These are phyloP conservation scores for Pyrenophora graminea DNA, from an alignment of 2,329 filamentous ascomycete genomes.

Conservation along the genomic window DNA sequence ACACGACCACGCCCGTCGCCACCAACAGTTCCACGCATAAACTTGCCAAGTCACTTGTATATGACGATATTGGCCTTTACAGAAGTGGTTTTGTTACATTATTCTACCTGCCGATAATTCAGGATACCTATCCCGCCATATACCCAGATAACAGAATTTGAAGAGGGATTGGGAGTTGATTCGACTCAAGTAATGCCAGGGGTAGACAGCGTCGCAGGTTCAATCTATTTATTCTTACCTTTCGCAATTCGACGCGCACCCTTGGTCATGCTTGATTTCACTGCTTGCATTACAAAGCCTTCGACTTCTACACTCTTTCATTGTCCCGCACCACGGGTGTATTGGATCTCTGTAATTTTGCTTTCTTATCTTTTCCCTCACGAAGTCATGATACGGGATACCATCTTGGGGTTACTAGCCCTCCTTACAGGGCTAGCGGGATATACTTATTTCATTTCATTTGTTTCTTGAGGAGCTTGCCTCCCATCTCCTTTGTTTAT, in stretches of 20 bases:
- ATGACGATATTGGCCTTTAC: constrained; percentile 27
- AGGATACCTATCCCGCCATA: constrained; percentile 39
- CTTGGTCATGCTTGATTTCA: constrained; percentile 25
- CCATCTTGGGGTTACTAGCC: constrained; percentile 27
- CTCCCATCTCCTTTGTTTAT: background rate
- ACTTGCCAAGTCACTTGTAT: constrained; percentile 17
- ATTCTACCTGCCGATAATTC: constrained; percentile 27
- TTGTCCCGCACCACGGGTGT: background rate
- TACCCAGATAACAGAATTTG: constrained; percentile 26
- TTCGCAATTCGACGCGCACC: constrained; percentile 33
- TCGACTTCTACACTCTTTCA: constrained; percentile 15
- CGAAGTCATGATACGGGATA: constrained; percentile 44
- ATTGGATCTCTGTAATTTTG: constrained; percentile 10
- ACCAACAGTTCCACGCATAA: constrained; percentile 43
- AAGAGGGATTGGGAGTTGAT: constrained; percentile 27
- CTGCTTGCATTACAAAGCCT: constrained; percentile 13
- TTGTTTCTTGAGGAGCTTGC: constrained; percentile 12
- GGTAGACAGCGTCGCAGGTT: constrained; percentile 46
- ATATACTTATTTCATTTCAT: constrained; percentile 22
- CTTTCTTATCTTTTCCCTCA: constrained; percentile 24
- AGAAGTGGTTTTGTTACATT: constrained; percentile 24
- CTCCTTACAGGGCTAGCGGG: constrained; percentile 26
- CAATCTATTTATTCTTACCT: constrained; percentile 40
- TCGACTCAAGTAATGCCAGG: constrained; percentile 40
- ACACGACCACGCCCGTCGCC: constrained; percentile 35